Conservation (phyloP, 495 filamentous ascomycete species). For the Aspergillus affinis region DNA sequence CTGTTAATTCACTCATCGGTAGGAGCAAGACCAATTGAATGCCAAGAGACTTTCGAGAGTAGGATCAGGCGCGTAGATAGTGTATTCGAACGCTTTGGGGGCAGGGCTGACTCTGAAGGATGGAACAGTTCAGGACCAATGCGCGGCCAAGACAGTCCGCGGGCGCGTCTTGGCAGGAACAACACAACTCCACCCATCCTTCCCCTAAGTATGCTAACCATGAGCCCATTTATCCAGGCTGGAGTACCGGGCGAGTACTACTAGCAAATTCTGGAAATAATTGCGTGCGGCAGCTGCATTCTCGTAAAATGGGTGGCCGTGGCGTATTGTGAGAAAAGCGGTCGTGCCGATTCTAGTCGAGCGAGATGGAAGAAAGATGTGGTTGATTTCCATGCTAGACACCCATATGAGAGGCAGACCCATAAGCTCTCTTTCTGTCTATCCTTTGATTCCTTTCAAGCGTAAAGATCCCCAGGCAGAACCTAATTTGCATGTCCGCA, state of each 20-base stretch:
- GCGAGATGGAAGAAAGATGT: background rate
- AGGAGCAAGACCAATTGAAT: too few relatives aligned
- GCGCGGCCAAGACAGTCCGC: background rate
- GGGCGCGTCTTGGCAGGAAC: background rate
- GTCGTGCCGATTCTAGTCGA: background rate
- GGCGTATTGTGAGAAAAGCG: background rate
- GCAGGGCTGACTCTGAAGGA: background rate
- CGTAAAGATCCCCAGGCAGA: too few relatives aligned
- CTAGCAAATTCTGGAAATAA: too few relatives aligned
- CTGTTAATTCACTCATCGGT: too few relatives aligned
- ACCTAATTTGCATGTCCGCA: background rate
- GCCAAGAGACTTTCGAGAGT: too few relatives aligned
- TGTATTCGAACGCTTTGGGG: too few relatives aligned
- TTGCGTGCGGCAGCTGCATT: too few relatives aligned
- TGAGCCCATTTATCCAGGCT: background rate
- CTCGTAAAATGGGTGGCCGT: background rate
- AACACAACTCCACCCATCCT: background rate
- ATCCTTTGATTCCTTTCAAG: too few relatives aligned
- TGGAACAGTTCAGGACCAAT: background rate
- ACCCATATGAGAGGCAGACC: too few relatives aligned
- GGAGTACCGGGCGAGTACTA: too few relatives aligned
- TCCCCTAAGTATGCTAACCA: background rate
- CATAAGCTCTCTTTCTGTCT: too few relatives aligned
- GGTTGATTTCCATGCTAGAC: background rate
- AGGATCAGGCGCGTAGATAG: too few relatives aligned